A percentile compares a stretch with the other conserved stretches of the same genome.
Conservation (phyloP, 495 filamentous ascomycete genomes). For the Parathielavia appendiculata region DNA sequence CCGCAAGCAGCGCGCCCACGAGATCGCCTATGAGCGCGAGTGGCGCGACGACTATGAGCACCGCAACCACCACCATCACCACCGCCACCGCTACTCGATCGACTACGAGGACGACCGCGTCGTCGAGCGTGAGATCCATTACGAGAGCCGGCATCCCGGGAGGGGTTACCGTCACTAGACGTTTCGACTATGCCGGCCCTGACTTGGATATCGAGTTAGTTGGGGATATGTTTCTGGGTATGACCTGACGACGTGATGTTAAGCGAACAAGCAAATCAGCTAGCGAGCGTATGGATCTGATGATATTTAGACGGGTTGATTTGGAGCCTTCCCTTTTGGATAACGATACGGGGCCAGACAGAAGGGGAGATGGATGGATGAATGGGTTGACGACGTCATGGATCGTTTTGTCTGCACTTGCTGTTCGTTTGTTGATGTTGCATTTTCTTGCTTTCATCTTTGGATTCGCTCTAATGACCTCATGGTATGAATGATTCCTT, state of each 20-base stretch:
- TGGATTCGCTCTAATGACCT: conserved; percentile 4
- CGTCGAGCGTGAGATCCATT: conserved; percentile 54
- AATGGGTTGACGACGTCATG: neutral
- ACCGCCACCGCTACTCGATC: conserved; percentile 30
- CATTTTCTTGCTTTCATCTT: conserved; percentile 6
- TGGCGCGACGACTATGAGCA: conserved; percentile 58
- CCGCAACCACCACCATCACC: conserved; percentile 28
- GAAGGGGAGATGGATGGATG: neutral
- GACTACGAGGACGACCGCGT: conserved; percentile 53
- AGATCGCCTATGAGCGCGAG: conserved; percentile 76
- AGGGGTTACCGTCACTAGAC: conserved; percentile 17
- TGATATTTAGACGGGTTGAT: conserved; percentile 12
- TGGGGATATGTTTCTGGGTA: neutral
- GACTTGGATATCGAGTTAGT: neutral
- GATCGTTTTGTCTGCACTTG: conserved; percentile 6
- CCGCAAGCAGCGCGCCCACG: conserved; percentile 69
- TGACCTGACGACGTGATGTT: neutral
- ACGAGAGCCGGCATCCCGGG: conserved; percentile 40
- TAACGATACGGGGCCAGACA: neutral
- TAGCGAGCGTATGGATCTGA: conserved; percentile 10
- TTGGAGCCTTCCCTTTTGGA: neutral
- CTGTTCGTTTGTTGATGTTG: conserved; percentile 5
- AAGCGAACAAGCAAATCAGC: neutral
- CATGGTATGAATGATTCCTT: conserved; percentile 8
- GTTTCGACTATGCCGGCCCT: too few relatives aligned